phyloP scores from a whole-genome alignment of 768 basidiomycete species.

The Hygrophoropsis aurantiaca region DNA sequence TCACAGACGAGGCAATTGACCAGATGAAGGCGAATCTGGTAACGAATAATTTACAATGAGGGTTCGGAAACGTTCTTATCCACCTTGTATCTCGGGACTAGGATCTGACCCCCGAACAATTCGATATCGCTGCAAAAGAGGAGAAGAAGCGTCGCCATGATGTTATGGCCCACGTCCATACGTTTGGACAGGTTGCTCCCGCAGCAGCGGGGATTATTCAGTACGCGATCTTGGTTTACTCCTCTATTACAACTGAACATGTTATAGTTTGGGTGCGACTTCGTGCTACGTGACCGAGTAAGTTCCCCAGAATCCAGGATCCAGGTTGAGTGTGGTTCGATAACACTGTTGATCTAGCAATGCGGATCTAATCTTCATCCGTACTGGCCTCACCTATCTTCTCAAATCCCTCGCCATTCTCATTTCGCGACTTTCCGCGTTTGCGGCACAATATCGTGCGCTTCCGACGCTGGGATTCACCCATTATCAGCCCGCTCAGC shows the following conservation, averaged over 20 bases:
- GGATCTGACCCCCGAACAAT: conserved; percentile 86
- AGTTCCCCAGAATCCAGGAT: conserved; percentile 29
- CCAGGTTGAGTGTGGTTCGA: not conserved
- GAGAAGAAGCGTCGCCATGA: conserved; percentile 98
- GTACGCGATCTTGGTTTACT: conserved; percentile 40
- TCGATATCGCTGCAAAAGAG: conserved; percentile 87
- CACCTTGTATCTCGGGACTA: conserved; percentile 28
- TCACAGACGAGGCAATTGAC: conserved; percentile 86
- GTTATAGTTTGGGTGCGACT: conserved; percentile 82
- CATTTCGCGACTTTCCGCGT: conserved; percentile 83
- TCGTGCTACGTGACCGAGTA: conserved; percentile 99
- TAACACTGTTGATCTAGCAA: conserved; percentile 55
- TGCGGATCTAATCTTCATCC: conserved; percentile 96
- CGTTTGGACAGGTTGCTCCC: conserved; percentile 91
- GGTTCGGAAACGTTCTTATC: not conserved
- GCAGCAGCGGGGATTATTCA: conserved; percentile 96
- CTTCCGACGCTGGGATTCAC: conserved; percentile 97
- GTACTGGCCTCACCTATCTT: conserved; percentile 80
- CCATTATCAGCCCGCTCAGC: conserved; percentile 97
- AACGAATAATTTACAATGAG: not conserved
- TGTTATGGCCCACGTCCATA: conserved; percentile 99
- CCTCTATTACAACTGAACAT: conserved; percentile 9
- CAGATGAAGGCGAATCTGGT: conserved; percentile 96
- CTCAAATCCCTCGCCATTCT: conserved; percentile 86
- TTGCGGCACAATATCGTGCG: conserved; percentile 82